Conservation (phyloP, 352 stramenopile genomes). For the Hyaloperonospora brassicae region DNA sequence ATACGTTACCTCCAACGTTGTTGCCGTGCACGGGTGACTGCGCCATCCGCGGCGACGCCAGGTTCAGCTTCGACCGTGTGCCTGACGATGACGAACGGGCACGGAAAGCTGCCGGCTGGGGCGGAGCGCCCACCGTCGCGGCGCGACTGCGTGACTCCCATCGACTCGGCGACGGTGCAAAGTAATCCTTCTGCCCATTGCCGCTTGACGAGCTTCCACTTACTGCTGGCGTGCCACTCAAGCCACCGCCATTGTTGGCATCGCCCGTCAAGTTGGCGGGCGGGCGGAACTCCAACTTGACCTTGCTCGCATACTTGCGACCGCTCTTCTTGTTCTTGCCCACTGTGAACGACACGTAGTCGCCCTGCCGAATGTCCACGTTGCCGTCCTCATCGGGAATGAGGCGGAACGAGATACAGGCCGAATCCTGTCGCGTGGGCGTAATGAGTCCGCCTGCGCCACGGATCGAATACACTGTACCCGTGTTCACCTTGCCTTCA, state of each 20-base stretch:
- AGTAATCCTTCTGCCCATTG: slow-evolving; percentile 53
- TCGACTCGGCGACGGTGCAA: slow-evolving; percentile 39
- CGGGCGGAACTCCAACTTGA: slow-evolving; percentile 83
- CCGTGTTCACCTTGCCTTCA: slow-evolving; percentile 83
- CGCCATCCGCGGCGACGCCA: slow-evolving; percentile 53
- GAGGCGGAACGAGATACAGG: slow-evolving; percentile 83
- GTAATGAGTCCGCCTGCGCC: slow-evolving; percentile 78
- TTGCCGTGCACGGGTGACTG: slow-evolving; percentile 38
- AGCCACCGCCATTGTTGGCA: slow-evolving; percentile 9
- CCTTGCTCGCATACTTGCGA: slow-evolving; percentile 83
- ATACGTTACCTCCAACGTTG: slow-evolving; percentile 18
- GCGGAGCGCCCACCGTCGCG: slow-evolving; percentile 37
- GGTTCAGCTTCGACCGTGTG: slow-evolving; percentile 48
- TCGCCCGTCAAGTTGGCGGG: slow-evolving; percentile 46
- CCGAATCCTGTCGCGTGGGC: slow-evolving; percentile 71
- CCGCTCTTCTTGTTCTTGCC: slow-evolving; percentile 88
- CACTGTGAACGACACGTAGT: slow-evolving; percentile 85
- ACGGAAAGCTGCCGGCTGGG: slow-evolving; percentile 38
- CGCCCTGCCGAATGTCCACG: slow-evolving; percentile 74
- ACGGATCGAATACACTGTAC: slow-evolving; percentile 82
- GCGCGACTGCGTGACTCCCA: slow-evolving; percentile 56
- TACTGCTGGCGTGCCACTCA: slow-evolving; percentile 17
- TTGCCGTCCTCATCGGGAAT: slow-evolving; percentile 83
- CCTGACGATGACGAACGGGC: slow-evolving; percentile 50
- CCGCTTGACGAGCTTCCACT: slow-evolving; percentile 25